Evolutionary conservation across 2,329 filamentous ascomycete genomes (phyloP).

Genomic region (Remersonia thermophila): DNA sequence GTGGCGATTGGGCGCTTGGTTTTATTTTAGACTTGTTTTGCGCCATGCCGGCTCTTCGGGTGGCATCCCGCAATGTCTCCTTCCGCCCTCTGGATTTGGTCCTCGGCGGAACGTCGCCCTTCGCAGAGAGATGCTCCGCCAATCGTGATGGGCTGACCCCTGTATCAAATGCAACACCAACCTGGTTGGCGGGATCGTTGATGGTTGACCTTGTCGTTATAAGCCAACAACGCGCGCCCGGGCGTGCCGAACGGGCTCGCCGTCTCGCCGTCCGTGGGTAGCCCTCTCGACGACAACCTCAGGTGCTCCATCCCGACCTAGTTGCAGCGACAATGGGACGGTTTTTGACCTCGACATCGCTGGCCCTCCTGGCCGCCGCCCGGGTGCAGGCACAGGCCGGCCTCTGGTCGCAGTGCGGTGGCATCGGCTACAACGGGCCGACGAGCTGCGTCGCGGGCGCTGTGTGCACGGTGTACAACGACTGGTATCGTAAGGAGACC

Average conservation of each 20-base stretch:
- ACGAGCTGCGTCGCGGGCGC: slow-evolving; percentile 8
- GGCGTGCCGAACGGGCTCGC: no score
- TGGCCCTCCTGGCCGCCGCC: slow-evolving; percentile 8
- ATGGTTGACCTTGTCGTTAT: slow-evolving; percentile 1
- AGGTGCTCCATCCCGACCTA: slow-evolving; percentile 1
- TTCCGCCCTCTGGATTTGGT: slow-evolving; percentile 19
- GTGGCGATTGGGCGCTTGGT: not conserved
- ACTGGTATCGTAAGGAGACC: slow-evolving; percentile 12
- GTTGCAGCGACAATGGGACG: not conserved
- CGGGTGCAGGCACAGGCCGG: slow-evolving; percentile 1
- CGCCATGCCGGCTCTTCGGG: slow-evolving; percentile 13
- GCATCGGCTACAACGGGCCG: slow-evolving; percentile 9
- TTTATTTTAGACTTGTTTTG: not conserved
- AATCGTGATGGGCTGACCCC: slow-evolving; percentile 11
- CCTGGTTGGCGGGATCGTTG: slow-evolving; percentile 1
- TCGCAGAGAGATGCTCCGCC: slow-evolving; percentile 11
- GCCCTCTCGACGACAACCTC: not conserved
- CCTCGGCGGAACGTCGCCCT: slow-evolving; percentile 5
- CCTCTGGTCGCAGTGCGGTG: slow-evolving; percentile 13
- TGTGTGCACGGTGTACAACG: slow-evolving; percentile 11
- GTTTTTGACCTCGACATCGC: not conserved
- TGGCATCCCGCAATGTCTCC: slow-evolving; percentile 15
- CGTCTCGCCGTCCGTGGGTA: not conserved
- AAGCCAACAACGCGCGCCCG: not conserved
- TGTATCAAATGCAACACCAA: slow-evolving; percentile 1